Evolutionary conservation across 108 stramenopile species (phyloP), one percentile per base, ranked within the genome.

Genomic region (Nitzschia sp.): DNA sequence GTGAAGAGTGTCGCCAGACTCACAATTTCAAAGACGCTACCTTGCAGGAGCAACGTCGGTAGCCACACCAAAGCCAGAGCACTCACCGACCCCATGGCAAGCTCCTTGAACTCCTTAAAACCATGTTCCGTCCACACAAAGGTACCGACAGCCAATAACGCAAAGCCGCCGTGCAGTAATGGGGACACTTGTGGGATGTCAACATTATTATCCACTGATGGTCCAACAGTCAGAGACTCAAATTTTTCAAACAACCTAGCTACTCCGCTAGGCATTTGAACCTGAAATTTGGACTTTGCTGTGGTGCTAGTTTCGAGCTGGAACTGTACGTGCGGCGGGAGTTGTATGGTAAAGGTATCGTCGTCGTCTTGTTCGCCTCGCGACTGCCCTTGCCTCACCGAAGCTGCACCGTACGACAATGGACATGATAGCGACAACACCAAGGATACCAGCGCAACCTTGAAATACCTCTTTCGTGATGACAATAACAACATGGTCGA

Each of bases 31-130:
- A 48, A 4, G 46, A 46, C 47, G 23, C 47, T 29, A 28, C 28
- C 64, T 4, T 64, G 46, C 46, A 64, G 2, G 3, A 64, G 23
- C 2, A 29, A 28, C 2, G 48, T 36, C 2, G 64, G 64, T 18
- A 64, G 2, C 64, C 64, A 64, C 9, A 49, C 64, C 6, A 64
- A 3, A 9, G 48, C 64, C 45, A 64, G 35, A 35, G 59, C 35
- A 8, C 59, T 42, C 5, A 61, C 3, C 13, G 59, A 61, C 33
- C n/a, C 6, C 33, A 23, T 23, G 19, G 30, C 26, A 32, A 32
- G 30, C 31, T 57, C 56, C 18, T 32, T 29, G 2, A 61, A 31
- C 2, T 6, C 33, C n/a, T 51, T 51, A 4, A 51, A 51, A 19
- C 49, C 49, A 19, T 51, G 49, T n/a, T 8, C 21, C n/a, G 49